Conservation (phyloP, 495 filamentous ascomycete species). For the Penicillium egyptiacum region DNA sequence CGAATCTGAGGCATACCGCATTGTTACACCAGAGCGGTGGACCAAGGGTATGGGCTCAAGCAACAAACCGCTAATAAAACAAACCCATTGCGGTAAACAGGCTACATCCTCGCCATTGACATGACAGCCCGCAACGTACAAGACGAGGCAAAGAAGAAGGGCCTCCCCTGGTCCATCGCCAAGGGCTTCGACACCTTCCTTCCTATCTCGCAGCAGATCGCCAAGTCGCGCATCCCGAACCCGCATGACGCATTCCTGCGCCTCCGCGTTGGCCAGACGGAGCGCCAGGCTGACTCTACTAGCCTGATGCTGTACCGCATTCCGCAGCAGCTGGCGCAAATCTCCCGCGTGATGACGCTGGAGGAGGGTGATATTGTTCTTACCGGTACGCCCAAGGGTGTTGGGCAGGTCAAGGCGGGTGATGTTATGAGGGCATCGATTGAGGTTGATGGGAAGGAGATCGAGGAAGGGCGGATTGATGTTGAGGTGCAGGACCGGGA, state of each 20-base stretch:
- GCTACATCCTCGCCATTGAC: conserved; percentile 83
- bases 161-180: conserved; percentile 91
- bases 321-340: conserved; percentile 82
- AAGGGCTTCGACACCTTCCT: conserved; percentile 99
- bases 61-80: conserved; percentile 1
- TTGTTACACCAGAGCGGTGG: background rate
- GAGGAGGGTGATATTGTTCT: conserved; percentile 89
- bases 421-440: conserved; percentile 89
- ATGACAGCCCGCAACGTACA: conserved; percentile 94
- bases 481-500: conserved; percentile 74
- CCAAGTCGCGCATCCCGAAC: conserved; percentile 74
- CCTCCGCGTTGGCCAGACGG: conserved; percentile 71
- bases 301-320: conserved; percentile 89
- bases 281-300: conserved; percentile 80
- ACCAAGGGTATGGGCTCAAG: background rate
- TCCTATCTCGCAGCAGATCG: conserved; percentile 75
- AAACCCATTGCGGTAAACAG: conserved; percentile 34
- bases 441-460: conserved; percentile 74
- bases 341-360: conserved; percentile 90
- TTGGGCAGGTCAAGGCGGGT: conserved; percentile 79
- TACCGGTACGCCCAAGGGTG: conserved; percentile 96
- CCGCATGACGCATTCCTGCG: conserved; percentile 86
- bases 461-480: conserved; percentile 84
- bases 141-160: conserved; percentile 93
- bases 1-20: background rate